Conservation (phyloP, 108 stramenopile species). For the Bacterosira constricta region DNA sequence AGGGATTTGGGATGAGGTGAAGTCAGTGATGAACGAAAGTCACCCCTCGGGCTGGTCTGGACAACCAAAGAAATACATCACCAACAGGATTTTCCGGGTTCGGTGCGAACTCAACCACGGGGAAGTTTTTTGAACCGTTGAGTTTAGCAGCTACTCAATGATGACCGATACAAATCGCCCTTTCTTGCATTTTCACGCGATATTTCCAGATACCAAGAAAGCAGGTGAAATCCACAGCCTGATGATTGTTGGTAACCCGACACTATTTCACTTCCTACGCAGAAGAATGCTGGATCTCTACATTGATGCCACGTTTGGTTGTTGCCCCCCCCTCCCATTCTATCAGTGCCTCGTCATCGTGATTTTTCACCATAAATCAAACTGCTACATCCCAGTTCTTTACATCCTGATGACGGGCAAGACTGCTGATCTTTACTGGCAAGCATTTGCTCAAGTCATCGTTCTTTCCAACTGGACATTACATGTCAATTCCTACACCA, state of each 20-base stretch:
- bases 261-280: not conserved
- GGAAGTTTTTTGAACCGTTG: not conserved
- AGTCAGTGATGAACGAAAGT: too few species aligned
- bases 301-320: constrained; percentile 9
- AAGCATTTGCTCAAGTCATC: not conserved
- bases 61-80: too few species aligned
- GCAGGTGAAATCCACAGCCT: not conserved
- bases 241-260: constrained; percentile 14
- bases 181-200: not conserved
- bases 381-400: not conserved
- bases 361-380: not conserved
- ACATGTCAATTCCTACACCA: not conserved
- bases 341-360: constrained; percentile 12
- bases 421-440: not conserved
- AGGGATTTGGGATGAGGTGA: too few species aligned
- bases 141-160: not conserved
- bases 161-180: not conserved
- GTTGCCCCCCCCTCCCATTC: constrained; percentile 2
- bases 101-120: too few species aligned
- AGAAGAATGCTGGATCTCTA: not conserved
- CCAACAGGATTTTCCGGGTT: too few species aligned
- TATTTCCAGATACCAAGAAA: not conserved
- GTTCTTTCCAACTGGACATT: not conserved
- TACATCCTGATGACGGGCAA: constrained; percentile 20
- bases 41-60: too few species aligned